Evolutionary conservation across 371 early-diverging fungal genomes (phyloP), one percentile per base, ranked within the genome.

Genomic region (Rhizopus delemar): DNA sequence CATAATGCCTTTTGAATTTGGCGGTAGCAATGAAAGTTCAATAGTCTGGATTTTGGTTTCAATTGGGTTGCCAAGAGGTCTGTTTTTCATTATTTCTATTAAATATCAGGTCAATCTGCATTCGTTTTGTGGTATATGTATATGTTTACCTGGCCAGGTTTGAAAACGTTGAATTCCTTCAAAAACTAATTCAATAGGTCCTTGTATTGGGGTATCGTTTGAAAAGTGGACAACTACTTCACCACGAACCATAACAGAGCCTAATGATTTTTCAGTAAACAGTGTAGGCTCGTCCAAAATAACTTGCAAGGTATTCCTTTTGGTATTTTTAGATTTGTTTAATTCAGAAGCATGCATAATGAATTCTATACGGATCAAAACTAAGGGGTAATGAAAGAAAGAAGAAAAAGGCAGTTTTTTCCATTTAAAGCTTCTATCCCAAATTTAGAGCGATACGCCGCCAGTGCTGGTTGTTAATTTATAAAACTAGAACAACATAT

Each of bases 121-220:
- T 22, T 22, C 22, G 2, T 2, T 2, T 22, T 22, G 0, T 22
- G n/a, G 29, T 16, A 12, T 3, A 50, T 29, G 5, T 56, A 3
- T 41, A 46, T 28, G 34, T 16, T 9, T 71, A 77, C 77, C 70
- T 62, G 50, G 35, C 74, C 74, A 74, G 22, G 74, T 72, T 50
- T 70, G 58, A 56, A 60, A 74, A 8, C 68, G 62, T 54, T 77
- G 74, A 16, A 74, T 71, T 6, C 72, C 77, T 60, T 77, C 74
- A 59, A 74, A 77, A 3, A 68, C 28, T 0, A 77, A 48, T 33
- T 71, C 68, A 49, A 77, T 77, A 33, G 74, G 72, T 0, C 77
- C 77, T 41, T 77, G 74, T 7, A 77, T 77, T n/a, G 54, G 33
- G 3, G 72, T 71, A 41, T 71, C 72, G 35, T 71, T 74, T 1